A percentile compares a stretch with the other conserved stretches of the same genome.
phyloP scores from a whole-genome alignment of 2,329 filamentous ascomycete genomes.

The Nakataea oryzae region DNA sequence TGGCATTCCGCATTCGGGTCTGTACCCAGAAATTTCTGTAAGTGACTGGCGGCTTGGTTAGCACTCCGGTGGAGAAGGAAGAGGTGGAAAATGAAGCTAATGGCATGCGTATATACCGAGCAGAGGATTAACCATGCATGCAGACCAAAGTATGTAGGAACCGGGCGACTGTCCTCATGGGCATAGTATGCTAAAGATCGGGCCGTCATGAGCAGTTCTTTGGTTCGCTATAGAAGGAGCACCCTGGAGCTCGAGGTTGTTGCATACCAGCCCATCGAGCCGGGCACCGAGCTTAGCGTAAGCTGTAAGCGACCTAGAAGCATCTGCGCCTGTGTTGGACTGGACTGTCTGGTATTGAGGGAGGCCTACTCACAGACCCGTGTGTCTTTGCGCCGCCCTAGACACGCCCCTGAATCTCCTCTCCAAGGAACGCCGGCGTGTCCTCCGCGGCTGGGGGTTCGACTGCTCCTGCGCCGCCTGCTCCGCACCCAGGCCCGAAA shows the following conservation, averaged over 20 bases:
- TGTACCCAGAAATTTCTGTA: neutral
- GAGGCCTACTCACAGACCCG: neutral
- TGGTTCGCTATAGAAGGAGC: constrained; percentile 10
- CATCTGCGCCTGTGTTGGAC: too few relatives aligned
- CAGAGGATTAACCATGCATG: constrained; percentile 15
- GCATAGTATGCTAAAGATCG: neutral
- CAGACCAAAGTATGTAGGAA: constrained; percentile 12
- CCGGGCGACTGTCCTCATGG: neutral
- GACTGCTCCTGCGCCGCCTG: constrained; percentile 13
- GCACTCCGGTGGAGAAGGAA: neutral
- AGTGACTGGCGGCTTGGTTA: neutral
- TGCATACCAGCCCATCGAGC: constrained; percentile 10
- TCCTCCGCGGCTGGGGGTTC: constrained; percentile 14
- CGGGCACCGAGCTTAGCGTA: constrained; percentile 12
- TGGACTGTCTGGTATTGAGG: neutral
- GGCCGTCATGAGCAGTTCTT: constrained; percentile 6
- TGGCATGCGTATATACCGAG: neutral
- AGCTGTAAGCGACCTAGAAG: constrained; percentile 9
- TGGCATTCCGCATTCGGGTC: neutral
- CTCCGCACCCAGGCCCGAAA: constrained; percentile 3
- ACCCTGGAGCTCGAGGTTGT: constrained; percentile 13
- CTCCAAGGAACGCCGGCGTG: constrained; percentile 8
- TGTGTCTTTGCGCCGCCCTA: neutral
- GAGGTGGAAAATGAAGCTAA: neutral
- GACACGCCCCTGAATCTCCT: constrained; percentile 13